These are phyloP conservation scores for Solanum etuberosum DNA, from an alignment of 257 asterid species.

Conservation along the genomic window DNA sequence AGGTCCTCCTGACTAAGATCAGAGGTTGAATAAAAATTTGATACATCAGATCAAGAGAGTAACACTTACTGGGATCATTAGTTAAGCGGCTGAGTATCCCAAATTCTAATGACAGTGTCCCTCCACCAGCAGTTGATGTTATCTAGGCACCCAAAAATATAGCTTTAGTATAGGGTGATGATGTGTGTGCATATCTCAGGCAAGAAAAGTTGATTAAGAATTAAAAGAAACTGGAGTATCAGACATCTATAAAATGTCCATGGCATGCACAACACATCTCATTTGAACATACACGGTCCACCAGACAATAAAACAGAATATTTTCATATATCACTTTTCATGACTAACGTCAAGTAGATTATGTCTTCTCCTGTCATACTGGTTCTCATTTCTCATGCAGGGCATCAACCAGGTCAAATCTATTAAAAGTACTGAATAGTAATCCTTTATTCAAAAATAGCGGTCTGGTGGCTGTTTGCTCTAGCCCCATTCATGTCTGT, in stretches of 20 bases:
- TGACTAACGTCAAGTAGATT: neutral
- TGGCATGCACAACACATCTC: neutral
- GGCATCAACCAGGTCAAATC: neutral
- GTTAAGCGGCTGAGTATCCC: slow-evolving; percentile 97
- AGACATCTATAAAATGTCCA: neutral
- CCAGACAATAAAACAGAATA: neutral
- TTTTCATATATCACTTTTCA: neutral
- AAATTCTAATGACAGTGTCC: slow-evolving; percentile 91
- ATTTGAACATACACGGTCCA: neutral
- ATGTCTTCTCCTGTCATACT: neutral
- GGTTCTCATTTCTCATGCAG: neutral
- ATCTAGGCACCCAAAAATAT: slow-evolving; percentile 40
- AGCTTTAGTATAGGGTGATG: neutral
- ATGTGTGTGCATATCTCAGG: neutral
- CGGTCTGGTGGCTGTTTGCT: neutral
- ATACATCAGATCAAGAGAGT: neutral
- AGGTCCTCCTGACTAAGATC: neutral
- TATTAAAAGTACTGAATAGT: neutral
- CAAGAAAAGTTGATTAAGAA: neutral
- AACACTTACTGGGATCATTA: slow-evolving; percentile 65
- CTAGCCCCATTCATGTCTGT: neutral
- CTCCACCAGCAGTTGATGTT: slow-evolving; percentile 99
- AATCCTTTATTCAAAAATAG: neutral
- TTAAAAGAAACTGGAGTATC: neutral
- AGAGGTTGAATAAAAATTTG: neutral